Conservation (phyloP, 1,284 basidiomycete genomes). For the Entoloma clypeatum region DNA sequence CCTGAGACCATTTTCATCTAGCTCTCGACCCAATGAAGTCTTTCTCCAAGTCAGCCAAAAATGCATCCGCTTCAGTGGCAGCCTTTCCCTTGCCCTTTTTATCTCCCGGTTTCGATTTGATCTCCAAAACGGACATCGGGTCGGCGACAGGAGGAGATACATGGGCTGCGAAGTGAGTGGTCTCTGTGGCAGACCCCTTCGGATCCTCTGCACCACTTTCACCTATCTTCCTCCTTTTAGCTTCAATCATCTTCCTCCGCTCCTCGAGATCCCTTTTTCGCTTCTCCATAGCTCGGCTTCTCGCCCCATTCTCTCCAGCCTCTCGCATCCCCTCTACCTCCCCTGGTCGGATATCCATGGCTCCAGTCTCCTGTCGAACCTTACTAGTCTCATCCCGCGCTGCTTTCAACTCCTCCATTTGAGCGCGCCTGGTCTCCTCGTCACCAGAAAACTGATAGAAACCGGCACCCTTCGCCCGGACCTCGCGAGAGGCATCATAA, state of each 20-base stretch:
- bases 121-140: conserved; percentile 51
- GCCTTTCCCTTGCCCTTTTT: conserved; percentile 26
- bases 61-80: conserved; percentile 50
- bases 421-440: conserved; percentile 64
- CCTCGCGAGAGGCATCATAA: conserved; percentile 81
- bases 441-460: conserved; percentile 88
- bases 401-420: conserved; percentile 76
- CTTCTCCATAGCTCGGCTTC: conserved; percentile 71
- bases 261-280: conserved; percentile 78
- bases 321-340: conserved; percentile 64
- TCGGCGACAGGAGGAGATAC: conserved; percentile 26
- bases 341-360: conserved; percentile 55
- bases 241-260: conserved; percentile 70
- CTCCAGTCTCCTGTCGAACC: conserved; percentile 56
- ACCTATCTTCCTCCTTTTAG: conserved; percentile 67
- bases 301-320: conserved; percentile 24
- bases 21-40: conserved; percentile 33
- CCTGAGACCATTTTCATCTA: conserved; percentile 14
- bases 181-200: conserved; percentile 6
- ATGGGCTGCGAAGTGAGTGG: conserved; percentile 2
- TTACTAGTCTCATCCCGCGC: conserved; percentile 71
- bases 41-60: conserved; percentile 57
- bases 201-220: conserved; percentile 21
- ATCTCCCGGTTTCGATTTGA: conserved; percentile 22
- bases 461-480: conserved; percentile 84